Evolutionary conservation across 768 basidiomycete genomes (phyloP), one percentile per base, ranked within the genome.

Genomic region (Trametes sanguinea): DNA sequence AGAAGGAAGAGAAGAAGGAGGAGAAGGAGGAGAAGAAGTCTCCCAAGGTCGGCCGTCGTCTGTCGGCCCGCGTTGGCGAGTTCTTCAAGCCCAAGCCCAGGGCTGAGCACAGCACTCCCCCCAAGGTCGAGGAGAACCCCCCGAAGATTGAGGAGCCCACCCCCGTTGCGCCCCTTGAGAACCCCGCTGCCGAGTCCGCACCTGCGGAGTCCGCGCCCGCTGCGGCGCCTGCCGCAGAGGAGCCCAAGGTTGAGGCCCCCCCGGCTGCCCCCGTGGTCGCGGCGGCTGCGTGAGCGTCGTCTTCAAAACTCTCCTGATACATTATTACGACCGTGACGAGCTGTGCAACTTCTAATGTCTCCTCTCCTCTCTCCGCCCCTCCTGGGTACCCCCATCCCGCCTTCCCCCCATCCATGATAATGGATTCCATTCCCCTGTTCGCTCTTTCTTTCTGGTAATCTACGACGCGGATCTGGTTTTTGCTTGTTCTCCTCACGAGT

Each of bases 111-210:
- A 71, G 81, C 10, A 72, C 86, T 6, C 85, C 92, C 58, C 81
- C 91, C 48, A 94, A 93, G 82, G 90, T 94, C 60, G 89, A 93
- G 65, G 91, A 94, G 80, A 81, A 92, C 74, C 92, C 94, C 42
- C 93, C 94, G 66, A 86, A 87, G 81, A 90, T 95, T 67, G 94
- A 93, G 52, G 86, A 91, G 77, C 91, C 90, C 51, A 69, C 82
- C 33, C 89, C 89, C 10, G 85, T 94, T 65, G 92, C 90, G 57
- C 93, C 94, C 61, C 80, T 95, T 66, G 92, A 93, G 79, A 83
- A 90, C 74, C 87, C 90, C 40, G 87, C 86, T 17, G 76, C 81
- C 22, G 83, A 83, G 67, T 70, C 78, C 14, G 67, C 77, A 30
- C 73, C 75, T 4, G 60, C 67, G 10, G 81, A 79, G 68, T 70